Conservation (phyloP, 306 rosid genomes). For the Fagus crenata region DNA sequence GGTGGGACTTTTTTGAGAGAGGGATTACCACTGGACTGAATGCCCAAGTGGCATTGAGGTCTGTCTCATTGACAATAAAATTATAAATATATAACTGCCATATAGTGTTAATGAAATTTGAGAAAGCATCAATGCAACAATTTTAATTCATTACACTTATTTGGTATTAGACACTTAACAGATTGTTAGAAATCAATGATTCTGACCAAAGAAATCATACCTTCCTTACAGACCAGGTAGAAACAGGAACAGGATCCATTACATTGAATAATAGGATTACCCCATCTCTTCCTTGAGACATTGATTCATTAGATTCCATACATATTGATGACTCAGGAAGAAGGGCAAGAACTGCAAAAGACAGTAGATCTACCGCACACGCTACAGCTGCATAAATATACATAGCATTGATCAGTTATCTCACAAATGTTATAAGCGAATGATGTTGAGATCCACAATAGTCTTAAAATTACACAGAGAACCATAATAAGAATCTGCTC, state of each 20-base stretch:
- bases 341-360: constrained; percentile 77
- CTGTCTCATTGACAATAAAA: no score
- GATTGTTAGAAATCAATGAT: neutral
- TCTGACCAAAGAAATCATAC: constrained; percentile 35
- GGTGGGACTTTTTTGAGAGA: no score
- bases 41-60: no score
- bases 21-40: no score
- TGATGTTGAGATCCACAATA: neutral
- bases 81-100: neutral
- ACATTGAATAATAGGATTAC: constrained; percentile 61
- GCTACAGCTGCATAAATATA: constrained; percentile 65
- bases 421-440: no score
- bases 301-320: constrained; percentile 32
- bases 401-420: neutral
- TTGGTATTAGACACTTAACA: neutral
- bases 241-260: constrained; percentile 72
- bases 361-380: constrained; percentile 54
- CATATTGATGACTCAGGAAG: constrained; percentile 48
- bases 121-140: neutral
- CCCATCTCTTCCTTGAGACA: constrained; percentile 59
- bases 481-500: neutral
- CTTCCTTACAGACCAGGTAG: constrained; percentile 81
- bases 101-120: neutral
- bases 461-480: neutral
- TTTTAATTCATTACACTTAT: neutral